Percentiles rank a stretch among this genome's conserved stretches.
phyloP scores from a whole-genome alignment of 176 grass and related monocot species.

The Oryza rufipogon region DNA sequence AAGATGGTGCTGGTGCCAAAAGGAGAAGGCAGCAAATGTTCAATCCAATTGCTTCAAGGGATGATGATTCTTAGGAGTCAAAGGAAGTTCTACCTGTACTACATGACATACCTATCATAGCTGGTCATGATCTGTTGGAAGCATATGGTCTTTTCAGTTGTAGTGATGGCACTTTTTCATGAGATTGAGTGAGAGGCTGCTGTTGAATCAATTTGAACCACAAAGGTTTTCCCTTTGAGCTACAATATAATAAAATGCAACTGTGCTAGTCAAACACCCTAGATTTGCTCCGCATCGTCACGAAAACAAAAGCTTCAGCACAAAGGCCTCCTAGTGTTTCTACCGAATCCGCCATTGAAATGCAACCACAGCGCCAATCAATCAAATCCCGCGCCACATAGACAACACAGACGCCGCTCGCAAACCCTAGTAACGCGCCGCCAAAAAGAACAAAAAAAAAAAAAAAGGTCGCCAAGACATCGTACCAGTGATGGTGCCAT shows the following conservation, averaged over 20 bases:
- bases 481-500: constrained; percentile 77
- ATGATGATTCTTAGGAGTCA: neutral
- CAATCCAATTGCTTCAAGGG: neutral
- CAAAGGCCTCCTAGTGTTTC: neutral
- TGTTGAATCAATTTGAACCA: neutral
- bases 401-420: neutral
- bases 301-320: neutral
- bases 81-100: neutral
- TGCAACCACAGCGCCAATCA: neutral
- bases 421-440: neutral
- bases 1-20: neutral
- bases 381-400: neutral
- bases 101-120: neutral
- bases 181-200: too few relatives aligned
- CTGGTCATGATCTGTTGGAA: neutral
- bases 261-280: constrained; percentile 3
- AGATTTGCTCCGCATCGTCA: neutral
- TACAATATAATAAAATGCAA: neutral
- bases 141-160: neutral
- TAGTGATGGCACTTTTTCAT: neutral
- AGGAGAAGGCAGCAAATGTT: neutral
- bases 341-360: neutral
- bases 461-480: too few relatives aligned
- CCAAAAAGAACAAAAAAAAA: neutral
- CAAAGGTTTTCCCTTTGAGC: neutral